These are phyloP conservation scores for Cupressus sempervirens DNA, from an alignment of 75 land plant genomes.

Conservation along the genomic window DNA sequence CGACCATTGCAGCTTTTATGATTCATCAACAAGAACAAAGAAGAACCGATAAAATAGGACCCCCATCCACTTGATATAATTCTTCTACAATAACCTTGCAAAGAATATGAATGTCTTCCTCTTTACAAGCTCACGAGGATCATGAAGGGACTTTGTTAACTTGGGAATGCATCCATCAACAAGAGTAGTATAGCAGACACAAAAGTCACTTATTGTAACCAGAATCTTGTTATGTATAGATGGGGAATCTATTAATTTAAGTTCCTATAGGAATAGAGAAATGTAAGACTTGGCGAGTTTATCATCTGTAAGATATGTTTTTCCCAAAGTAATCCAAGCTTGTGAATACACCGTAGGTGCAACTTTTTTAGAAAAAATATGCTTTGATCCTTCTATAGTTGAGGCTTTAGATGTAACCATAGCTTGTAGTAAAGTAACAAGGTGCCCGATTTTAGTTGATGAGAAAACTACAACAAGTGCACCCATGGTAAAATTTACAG, in stretches of 20 bases:
- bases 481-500: conserved; percentile 38
- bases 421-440: conserved; percentile 25
- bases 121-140: conserved; percentile 86
- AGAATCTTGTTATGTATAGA: conserved; percentile 81
- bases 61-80: conserved; percentile 96
- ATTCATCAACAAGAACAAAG: conserved; percentile 81
- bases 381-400: neutral
- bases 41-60: conserved; percentile 83
- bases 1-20: conserved; percentile 69
- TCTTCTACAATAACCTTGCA: conserved; percentile 82
- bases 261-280: conserved; percentile 90
- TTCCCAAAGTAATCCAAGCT: conserved; percentile 83
- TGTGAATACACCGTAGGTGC: conserved; percentile 43
- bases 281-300: conserved; percentile 75
- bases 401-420: conserved; percentile 15
- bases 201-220: conserved; percentile 82
- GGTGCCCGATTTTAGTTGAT: conserved; percentile 17
- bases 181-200: conserved; percentile 81
- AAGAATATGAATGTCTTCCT: conserved; percentile 83
- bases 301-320: conserved; percentile 78
- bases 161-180: conserved; percentile 83
- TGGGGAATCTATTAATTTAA: conserved; percentile 62
- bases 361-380: neutral
- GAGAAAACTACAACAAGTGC: conserved; percentile 39
- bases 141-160: conserved; percentile 71